Evolutionary conservation across 2,329 filamentous ascomycete species (phyloP), one percentile per base, ranked within the genome.

Genomic region (Amylocarpus encephaloides): DNA sequence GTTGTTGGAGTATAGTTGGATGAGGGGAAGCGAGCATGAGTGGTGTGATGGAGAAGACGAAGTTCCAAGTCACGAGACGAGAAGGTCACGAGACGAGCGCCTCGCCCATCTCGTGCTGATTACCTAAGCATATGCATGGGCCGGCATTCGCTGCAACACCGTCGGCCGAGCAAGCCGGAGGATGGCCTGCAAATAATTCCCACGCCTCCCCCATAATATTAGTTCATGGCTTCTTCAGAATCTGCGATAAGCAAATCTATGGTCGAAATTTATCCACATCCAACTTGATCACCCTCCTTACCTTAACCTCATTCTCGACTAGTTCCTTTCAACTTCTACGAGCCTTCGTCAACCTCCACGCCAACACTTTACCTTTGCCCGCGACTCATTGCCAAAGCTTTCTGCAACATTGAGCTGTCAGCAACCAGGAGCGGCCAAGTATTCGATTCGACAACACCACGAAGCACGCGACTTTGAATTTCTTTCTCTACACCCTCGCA

Each of bases 231-330:
- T 10, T 10, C 10, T 36, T 36, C 15, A 36, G 34, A 36, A 36
- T 16, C n/a, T 18, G 38, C 38, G 38, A 40, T 50, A 61, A 65
- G 53, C 62, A 66, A 52, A 64, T 63, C 50, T 9, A 13, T n/a
- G n/a, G n/a, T n/a, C n/a, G n/a, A n/a, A n/a, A n/a, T n/a, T n/a
- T n/a, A n/a, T n/a, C 15, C 26, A 47, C 32, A 53, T 55, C 54
- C 59, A 57, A 57, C 57, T 59, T 56, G 54, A 47, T 33, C 57
- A 57, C 55, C 54, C 38, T 61, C 59, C 57, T 61, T 57, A 41
- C 29, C 18, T 26, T 26, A 18, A 15, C 15, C 13, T 11, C 19
- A 15, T 40, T n/a, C 16, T n/a, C n/a, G 33, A 18, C 19, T 16
- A 13, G 15, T 38, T 32, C 15, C 29, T 2, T 30, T 32, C 35